A percentile compares a stretch with the other conserved stretches of the same genome.
Evolutionary conservation across 2,329 filamentous ascomycete species (phyloP).

Genomic region (Scedosporium boydii): DNA sequence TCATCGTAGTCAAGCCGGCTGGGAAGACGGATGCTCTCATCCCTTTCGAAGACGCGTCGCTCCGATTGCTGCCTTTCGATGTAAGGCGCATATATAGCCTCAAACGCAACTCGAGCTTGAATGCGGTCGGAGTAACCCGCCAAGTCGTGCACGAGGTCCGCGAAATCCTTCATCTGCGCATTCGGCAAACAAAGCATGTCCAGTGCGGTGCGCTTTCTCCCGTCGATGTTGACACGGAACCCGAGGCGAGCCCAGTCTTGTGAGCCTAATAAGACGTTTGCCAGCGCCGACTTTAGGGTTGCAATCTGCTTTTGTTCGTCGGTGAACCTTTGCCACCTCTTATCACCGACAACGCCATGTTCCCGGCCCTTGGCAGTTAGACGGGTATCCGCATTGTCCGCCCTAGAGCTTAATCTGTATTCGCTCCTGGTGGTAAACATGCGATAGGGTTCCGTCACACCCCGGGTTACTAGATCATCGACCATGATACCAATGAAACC

Average conservation of each 20-base stretch:
- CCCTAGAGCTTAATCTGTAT: conserved; percentile 83
- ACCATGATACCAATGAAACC: conserved; percentile 99
- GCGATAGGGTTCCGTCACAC: conserved; percentile 90
- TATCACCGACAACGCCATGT: conserved; percentile 70
- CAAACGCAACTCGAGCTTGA: conserved; percentile 63
- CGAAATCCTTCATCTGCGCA: conserved; percentile 48
- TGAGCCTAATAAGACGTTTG: conserved; percentile 46
- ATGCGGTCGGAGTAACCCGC: conserved; percentile 47
- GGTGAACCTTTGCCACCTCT: conserved; percentile 63
- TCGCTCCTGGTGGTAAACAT: conserved; percentile 98
- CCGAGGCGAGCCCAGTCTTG: conserved; percentile 61
- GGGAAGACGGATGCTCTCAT: conserved; percentile 68
- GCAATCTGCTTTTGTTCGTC: conserved; percentile 58
- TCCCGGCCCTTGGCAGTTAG: conserved; percentile 69
- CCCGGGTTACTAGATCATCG: conserved; percentile 93
- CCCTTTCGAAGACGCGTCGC: conserved; percentile 58
- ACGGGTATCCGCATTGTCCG: conserved; percentile 87
- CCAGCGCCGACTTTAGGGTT: conserved; percentile 53
- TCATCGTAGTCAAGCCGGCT: conserved; percentile 64
- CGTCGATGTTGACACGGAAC: conserved; percentile 59
- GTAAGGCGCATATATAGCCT: conserved; percentile 81
- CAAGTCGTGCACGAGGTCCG: conserved; percentile 47
- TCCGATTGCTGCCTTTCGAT: conserved; percentile 61
- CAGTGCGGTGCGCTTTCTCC: conserved; percentile 59
- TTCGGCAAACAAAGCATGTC: conserved; percentile 66